These are phyloP conservation scores for Pyronema domesticum DNA, from an alignment of 495 filamentous ascomycete species.

Conservation along the genomic window DNA sequence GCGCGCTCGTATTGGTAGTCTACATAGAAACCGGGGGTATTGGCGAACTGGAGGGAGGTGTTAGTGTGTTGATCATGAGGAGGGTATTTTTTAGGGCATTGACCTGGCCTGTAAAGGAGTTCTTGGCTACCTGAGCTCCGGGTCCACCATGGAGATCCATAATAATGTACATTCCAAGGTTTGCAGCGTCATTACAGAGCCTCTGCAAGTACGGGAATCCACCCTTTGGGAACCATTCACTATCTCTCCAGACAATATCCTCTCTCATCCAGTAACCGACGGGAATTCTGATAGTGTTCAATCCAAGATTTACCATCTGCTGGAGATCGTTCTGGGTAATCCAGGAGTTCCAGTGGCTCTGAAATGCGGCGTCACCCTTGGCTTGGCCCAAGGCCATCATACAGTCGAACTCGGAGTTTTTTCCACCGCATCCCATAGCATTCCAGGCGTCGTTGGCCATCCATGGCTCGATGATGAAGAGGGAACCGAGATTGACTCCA, in stretches of 20 bases:
- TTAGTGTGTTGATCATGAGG: not conserved
- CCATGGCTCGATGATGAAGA: constrained; percentile 45
- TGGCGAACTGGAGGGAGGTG: constrained; percentile 27
- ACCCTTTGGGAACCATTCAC: constrained; percentile 41
- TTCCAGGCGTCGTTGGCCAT: constrained; percentile 34
- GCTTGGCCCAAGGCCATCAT: constrained; percentile 35
- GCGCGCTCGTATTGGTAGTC: constrained; percentile 40
- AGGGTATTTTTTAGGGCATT: not conserved
- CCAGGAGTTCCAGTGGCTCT: constrained; percentile 35
- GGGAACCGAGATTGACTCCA: constrained; percentile 43
- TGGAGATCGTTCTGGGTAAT: constrained; percentile 36
- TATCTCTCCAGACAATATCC: constrained; percentile 31
- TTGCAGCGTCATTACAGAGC: constrained; percentile 37
- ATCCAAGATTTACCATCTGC: constrained; percentile 34
- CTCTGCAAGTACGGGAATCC: constrained; percentile 36
- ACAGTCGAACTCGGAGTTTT: constrained; percentile 40
- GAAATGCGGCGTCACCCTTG: constrained; percentile 28
- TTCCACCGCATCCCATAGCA: constrained; percentile 36
- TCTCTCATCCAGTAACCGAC: constrained; percentile 48
- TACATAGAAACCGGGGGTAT: constrained; percentile 36
- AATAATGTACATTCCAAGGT: constrained; percentile 43
- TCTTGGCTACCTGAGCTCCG: constrained; percentile 34
- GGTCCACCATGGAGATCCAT: constrained; percentile 48
- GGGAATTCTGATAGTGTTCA: constrained; percentile 47
- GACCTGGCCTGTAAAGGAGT: constrained; percentile 35